Conservation (phyloP, 768 basidiomycete genomes). For the Calocybe gangraenosa region DNA sequence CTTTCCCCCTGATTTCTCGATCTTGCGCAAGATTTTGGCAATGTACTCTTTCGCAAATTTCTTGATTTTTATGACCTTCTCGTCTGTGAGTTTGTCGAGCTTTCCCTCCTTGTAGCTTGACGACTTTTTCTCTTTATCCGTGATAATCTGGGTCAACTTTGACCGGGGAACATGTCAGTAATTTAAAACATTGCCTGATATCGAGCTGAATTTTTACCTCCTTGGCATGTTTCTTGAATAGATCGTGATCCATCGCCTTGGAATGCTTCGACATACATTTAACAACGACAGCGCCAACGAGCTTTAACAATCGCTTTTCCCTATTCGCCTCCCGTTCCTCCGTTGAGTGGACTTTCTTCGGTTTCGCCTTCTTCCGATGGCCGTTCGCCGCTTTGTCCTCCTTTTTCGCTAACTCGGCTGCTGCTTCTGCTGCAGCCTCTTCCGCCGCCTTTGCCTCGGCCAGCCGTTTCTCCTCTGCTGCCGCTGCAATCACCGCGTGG, state of each 20-base stretch:
- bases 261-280: constrained; percentile 89
- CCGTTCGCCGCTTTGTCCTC: constrained; percentile 24
- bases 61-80: constrained; percentile 87
- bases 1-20: constrained; percentile 47
- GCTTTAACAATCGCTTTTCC: constrained; percentile 79
- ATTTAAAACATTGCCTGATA: background rate
- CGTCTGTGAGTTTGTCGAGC: constrained; percentile 76
- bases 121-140: constrained; percentile 96
- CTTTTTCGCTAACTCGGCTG: constrained; percentile 25
- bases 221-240: constrained; percentile 94
- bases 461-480: constrained; percentile 21
- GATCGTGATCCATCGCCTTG: constrained; percentile 66
- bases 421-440: constrained; percentile 28
- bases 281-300: constrained; percentile 89
- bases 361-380: constrained; percentile 31
- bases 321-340: constrained; percentile 65
- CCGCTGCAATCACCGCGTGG: constrained; percentile 32
- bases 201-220: constrained; percentile 56
- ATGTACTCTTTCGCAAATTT: constrained; percentile 92
- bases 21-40: constrained; percentile 67
- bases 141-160: constrained; percentile 80
- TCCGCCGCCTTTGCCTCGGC: constrained; percentile 25
- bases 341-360: constrained; percentile 40
- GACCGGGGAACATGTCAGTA: background rate
- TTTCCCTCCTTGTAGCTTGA: constrained; percentile 68